Evolutionary conservation across 768 basidiomycete genomes (phyloP).

Genomic region (Pleurotus djamor): DNA sequence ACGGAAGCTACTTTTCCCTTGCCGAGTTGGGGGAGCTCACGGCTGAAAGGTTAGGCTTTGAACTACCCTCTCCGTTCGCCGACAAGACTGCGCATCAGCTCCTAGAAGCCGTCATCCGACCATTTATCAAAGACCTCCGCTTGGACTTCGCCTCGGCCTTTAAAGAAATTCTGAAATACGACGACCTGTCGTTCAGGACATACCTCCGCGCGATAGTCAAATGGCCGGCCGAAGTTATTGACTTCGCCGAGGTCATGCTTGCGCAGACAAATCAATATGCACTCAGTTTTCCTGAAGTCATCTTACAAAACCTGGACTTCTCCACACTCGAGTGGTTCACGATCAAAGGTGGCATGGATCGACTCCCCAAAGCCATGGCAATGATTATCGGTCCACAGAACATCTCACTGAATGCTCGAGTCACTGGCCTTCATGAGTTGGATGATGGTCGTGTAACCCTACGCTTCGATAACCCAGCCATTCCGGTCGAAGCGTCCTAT

Average conservation of each 20-base stretch:
- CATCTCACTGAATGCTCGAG: conserved; percentile 4
- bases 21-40: not conserved
- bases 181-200: conserved; percentile 3
- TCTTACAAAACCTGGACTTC: conserved; percentile 2
- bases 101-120: not conserved
- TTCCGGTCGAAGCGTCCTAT: not conserved
- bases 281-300: not conserved
- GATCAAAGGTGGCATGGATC: conserved; percentile 5
- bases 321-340: conserved; percentile 5
- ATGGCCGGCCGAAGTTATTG: conserved; percentile 3
- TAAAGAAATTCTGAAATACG: not conserved
- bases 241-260: conserved; percentile 1
- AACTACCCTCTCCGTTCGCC: not conserved
- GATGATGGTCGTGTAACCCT: not conserved
- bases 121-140: not conserved
- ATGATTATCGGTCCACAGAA: not conserved
- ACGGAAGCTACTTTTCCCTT: not conserved
- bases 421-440: not conserved
- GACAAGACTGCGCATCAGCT: not conserved
- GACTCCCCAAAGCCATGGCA: conserved; percentile 1
- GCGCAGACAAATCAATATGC: conserved; percentile 3
- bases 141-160: not conserved
- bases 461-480: not conserved
- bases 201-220: not conserved
- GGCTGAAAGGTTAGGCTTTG: not conserved